Conservation (phyloP, 148 eudicot genomes). For the Selenicereus undatus region DNA sequence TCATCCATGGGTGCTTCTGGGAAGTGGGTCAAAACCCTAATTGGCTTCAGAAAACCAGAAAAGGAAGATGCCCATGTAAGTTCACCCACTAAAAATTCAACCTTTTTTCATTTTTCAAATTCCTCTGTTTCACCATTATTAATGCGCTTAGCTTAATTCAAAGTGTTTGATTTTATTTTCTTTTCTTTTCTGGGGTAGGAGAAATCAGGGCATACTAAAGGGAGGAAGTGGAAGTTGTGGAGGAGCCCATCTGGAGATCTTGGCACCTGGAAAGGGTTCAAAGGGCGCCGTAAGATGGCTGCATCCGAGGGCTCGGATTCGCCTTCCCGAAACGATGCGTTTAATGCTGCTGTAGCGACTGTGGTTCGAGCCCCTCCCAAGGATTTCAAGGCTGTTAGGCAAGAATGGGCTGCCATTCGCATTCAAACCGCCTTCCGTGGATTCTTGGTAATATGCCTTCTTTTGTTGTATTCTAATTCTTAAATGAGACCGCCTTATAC, state of each 20-base stretch:
- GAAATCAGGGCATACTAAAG: constrained; percentile 32
- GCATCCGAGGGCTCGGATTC: constrained; percentile 73
- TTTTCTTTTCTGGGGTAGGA: constrained; percentile 33
- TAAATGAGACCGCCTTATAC: background rate
- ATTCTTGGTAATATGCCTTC: constrained; percentile 52
- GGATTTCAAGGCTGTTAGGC: constrained; percentile 76
- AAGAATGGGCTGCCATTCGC: constrained; percentile 96
- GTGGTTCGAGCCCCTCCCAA: constrained; percentile 86
- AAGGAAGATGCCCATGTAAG: constrained; percentile 39
- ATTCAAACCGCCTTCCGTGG: constrained; percentile 94
- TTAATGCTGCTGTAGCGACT: constrained; percentile 71
- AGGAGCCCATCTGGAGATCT: constrained; percentile 81
- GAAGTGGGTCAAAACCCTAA: constrained; percentile 57
- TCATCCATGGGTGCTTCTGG: constrained; percentile 63
- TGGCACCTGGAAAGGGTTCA: constrained; percentile 65
- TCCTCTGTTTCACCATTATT: background rate
- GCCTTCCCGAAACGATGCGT: constrained; percentile 59
- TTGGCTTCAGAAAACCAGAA: constrained; percentile 49
- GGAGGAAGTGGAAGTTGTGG: constrained; percentile 89
- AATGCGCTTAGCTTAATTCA: background rate
- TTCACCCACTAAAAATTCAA: background rate
- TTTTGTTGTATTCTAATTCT: background rate
- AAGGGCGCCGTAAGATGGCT: constrained; percentile 28
- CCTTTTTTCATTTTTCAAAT: background rate
- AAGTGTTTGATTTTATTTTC: background rate